These are phyloP conservation scores for Penicillium steckii DNA, from an alignment of 495 filamentous ascomycete genomes.

Conservation along the genomic window DNA sequence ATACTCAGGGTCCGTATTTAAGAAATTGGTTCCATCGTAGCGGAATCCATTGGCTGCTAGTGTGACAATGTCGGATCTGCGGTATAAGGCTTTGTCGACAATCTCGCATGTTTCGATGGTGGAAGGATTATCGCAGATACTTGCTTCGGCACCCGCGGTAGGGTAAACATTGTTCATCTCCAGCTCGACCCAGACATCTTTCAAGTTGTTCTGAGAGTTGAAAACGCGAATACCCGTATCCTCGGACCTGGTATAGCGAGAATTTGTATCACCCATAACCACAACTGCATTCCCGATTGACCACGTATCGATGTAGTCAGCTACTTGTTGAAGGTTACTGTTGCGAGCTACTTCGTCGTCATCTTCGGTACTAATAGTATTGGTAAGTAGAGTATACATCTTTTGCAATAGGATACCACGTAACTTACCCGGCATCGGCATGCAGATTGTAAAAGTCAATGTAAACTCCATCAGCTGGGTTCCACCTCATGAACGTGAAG, in stretches of 20 bases:
- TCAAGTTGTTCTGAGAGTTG: slow-evolving; percentile 40
- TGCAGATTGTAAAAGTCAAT: slow-evolving; percentile 63
- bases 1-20: slow-evolving; percentile 44
- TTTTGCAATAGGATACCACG: not conserved
- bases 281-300: slow-evolving; percentile 58
- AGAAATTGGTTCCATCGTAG: slow-evolving; percentile 51
- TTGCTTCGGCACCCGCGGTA: slow-evolving; percentile 28
- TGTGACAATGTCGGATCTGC: slow-evolving; percentile 43
- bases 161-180: slow-evolving; percentile 44
- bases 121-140: slow-evolving; percentile 50
- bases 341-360: slow-evolving; percentile 50
- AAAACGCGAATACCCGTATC: slow-evolving; percentile 51
- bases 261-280: slow-evolving; percentile 60
- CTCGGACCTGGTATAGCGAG: slow-evolving; percentile 50
- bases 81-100: slow-evolving; percentile 64
- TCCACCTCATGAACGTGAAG: slow-evolving; percentile 58
- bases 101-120: slow-evolving; percentile 52
- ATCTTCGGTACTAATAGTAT: slow-evolving; percentile 27
- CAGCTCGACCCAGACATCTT: slow-evolving; percentile 54
- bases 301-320: slow-evolving; percentile 49
- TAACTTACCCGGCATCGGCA: slow-evolving; percentile 53
- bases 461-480: slow-evolving; percentile 46
- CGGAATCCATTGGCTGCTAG: slow-evolving; percentile 42
- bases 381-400: not conserved
- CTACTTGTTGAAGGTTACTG: slow-evolving; percentile 54